These are phyloP conservation scores for Stellera chamaejasme DNA, from an alignment of 345 rosid genomes.

Conservation along the genomic window DNA sequence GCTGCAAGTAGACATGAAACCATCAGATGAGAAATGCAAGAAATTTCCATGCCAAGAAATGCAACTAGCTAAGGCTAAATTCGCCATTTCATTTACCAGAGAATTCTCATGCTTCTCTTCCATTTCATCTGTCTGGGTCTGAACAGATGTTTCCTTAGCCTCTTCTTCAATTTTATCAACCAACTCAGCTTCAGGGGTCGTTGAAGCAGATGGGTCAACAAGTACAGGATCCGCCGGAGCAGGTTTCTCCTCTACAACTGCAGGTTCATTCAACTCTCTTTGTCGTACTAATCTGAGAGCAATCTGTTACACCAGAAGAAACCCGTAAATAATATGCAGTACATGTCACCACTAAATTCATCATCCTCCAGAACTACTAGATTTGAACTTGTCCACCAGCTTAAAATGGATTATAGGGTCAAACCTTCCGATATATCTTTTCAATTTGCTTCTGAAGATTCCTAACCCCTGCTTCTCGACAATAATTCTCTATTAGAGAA, in stretches of 20 bases:
- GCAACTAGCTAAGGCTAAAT: no score
- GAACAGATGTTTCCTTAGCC: conserved; percentile 15
- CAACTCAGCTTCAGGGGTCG: conserved; percentile 21
- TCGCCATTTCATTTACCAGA: conserved; percentile 23
- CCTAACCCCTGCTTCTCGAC: conserved; percentile 98
- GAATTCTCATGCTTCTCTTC: conserved; percentile 22
- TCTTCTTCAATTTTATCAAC: conserved; percentile 19
- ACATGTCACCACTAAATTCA: neutral
- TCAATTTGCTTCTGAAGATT: conserved; percentile 99
- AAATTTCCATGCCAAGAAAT: neutral
- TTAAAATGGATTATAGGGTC: conserved; percentile 7
- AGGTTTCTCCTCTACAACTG: conserved; percentile 22
- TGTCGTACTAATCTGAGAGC: conserved; percentile 86
- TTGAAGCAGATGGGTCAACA: conserved; percentile 18
- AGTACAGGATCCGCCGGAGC: conserved; percentile 17
- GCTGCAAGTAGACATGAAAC: neutral
- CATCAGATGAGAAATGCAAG: neutral
- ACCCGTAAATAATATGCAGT: neutral
- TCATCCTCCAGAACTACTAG: neutral
- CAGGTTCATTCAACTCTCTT: conserved; percentile 44
- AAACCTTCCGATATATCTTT: conserved; percentile 97
- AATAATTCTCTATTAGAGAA: conserved; percentile 83
- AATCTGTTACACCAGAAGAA: conserved; percentile 39
- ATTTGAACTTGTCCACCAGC: neutral
- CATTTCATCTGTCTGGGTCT: conserved; percentile 13